Percentiles rank a stretch among this genome's conserved stretches.
Conservation (phyloP, 1,139 yeast species). For the Yamadazyma conglobata region DNA sequence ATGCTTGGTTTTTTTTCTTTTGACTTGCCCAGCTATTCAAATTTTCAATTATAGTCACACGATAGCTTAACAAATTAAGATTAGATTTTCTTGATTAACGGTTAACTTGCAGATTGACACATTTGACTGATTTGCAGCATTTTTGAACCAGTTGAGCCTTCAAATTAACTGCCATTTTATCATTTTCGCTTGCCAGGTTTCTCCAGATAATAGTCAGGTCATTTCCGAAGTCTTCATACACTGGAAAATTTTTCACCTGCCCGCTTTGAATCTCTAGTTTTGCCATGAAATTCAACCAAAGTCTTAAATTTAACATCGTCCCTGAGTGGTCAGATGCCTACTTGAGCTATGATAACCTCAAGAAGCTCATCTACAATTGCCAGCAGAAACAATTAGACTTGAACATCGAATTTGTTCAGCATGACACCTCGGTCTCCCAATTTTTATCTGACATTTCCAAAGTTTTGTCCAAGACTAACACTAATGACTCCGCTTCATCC, state of each 20-base stretch:
- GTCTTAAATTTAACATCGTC: constrained; percentile 73
- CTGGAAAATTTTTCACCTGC: too few species aligned
- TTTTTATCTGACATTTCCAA: constrained; percentile 19
- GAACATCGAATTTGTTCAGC: constrained; percentile 17
- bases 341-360: constrained; percentile 61
- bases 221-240: too few species aligned
- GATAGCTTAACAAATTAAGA: constrained; percentile 3
- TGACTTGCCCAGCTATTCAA: constrained; percentile 2
- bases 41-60: constrained; percentile 5
- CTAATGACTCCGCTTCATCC: constrained; percentile 6
- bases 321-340: constrained; percentile 77
- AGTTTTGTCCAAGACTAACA: constrained; percentile 7
- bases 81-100: not conserved
- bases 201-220: too few species aligned
- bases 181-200: too few species aligned
- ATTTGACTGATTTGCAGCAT: constrained; percentile 5
- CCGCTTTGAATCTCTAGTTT: too few species aligned
- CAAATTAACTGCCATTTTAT: too few species aligned
- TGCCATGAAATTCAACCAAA: constrained; percentile 73
- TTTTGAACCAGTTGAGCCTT: too few species aligned
- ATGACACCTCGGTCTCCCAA: constrained; percentile 25
- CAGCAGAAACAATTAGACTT: constrained; percentile 36
- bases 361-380: constrained; percentile 53
- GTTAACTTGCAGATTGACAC: constrained; percentile 2
- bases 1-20: constrained; percentile 1